Conservation (phyloP, 2,329 filamentous ascomycete genomes). For the Pseudocercospora pini-densiflorae region DNA sequence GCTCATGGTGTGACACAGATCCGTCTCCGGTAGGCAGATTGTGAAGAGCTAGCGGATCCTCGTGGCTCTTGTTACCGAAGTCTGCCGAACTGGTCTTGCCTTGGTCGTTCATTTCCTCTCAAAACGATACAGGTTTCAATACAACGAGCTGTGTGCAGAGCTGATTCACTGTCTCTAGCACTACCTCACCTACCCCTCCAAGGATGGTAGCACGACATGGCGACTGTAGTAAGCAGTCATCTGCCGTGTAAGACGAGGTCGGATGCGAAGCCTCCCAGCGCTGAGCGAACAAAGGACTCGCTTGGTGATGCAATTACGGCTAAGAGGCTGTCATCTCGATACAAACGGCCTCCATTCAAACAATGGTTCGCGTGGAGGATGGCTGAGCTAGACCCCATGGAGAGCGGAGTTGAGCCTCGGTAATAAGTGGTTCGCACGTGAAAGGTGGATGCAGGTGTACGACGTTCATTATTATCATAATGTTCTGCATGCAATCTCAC, state of each 20-base stretch:
- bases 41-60: constrained; percentile 11
- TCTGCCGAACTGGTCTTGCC: neutral
- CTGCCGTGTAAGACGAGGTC: neutral
- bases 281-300: neutral
- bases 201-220: neutral
- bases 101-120: neutral
- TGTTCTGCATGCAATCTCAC: neutral
- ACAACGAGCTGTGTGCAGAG: neutral
- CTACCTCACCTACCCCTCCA: neutral
- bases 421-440: neutral
- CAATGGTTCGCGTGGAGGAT: neutral
- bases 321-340: constrained; percentile 1
- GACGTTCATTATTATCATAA: neutral
- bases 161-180: neutral
- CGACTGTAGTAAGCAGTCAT: neutral
- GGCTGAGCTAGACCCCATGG: neutral
- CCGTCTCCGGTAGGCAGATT: constrained; percentile 1
- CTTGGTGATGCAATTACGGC: constrained; percentile 1
- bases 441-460: neutral
- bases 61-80: neutral
- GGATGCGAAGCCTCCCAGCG: neutral
- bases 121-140: too few species aligned
- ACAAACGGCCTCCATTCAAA: neutral
- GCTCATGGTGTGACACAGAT: constrained; percentile 10
- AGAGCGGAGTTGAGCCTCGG: neutral